Conservation (phyloP, 2,329 filamentous ascomycete species). For the Neonectria coccinea region DNA sequence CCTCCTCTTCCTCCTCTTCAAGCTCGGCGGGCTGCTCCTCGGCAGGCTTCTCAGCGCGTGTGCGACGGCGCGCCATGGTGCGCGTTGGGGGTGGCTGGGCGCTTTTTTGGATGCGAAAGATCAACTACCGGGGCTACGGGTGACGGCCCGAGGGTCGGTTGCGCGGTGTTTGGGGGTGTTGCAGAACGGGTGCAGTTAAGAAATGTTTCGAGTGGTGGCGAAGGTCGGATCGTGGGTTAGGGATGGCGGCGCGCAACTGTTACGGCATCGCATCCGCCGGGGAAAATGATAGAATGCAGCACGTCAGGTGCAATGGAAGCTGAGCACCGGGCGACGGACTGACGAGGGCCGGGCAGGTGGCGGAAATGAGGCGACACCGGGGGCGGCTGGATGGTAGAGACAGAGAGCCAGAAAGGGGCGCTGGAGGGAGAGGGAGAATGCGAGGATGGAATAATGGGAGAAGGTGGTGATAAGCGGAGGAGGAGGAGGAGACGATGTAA, state of each 20-base stretch:
- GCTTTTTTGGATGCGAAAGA: background rate
- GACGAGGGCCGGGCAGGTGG: conserved; percentile 26
- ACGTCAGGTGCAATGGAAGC: conserved; percentile 11
- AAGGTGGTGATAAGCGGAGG: conserved; percentile 34
- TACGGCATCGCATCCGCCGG: conserved; percentile 41
- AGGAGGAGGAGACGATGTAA: conserved; percentile 22
- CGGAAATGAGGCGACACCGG: conserved; percentile 22
- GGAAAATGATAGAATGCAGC: conserved; percentile 17
- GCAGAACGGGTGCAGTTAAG: conserved; percentile 21
- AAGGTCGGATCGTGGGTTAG: conserved; percentile 27
- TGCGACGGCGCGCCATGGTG: conserved; percentile 54
- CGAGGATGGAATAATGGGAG: conserved; percentile 9
- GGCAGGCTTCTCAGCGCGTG: conserved; percentile 49
- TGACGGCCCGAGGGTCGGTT: conserved; percentile 5
- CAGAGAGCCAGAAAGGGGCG: conserved; percentile 2
- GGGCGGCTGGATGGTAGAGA: conserved; percentile 25
- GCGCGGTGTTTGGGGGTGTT: conserved; percentile 21
- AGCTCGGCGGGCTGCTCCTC: conserved; percentile 37
- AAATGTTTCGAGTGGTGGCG: conserved; percentile 35
- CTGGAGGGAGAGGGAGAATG: background rate
- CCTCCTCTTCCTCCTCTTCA: conserved; percentile 44
- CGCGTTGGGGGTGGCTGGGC: conserved; percentile 30
- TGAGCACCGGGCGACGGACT: conserved; percentile 21
- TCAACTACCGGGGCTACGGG: background rate
- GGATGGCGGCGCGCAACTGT: conserved; percentile 39